Evolutionary conservation across 306 rosid genomes (phyloP), one percentile per base, ranked within the genome.

Genomic region (Canavalia ensiformis): DNA sequence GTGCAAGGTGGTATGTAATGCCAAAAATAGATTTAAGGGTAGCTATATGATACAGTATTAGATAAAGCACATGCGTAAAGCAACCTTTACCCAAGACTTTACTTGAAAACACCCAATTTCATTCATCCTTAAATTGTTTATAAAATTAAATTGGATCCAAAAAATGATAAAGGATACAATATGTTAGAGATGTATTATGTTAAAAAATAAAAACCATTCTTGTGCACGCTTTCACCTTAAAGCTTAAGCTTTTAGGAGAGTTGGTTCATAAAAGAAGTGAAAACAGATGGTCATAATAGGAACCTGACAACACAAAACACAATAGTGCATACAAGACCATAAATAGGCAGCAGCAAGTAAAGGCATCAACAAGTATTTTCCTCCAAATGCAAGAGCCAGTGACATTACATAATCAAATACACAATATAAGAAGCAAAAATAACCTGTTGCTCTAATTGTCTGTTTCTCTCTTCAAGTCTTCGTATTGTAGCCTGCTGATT

Each of bases 401-500:
- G 35, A 71, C 54, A 76, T 76, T 57, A 64, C 6, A 18, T 31
- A 76, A 58, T 54, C 3, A 74, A 55, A 84, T 37, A 75, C 56
- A 57, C 77, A 81, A 67, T 71, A 83, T 41, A 74, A 52, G 72
- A 76, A 75, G 79, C 8, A 84, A 71, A 55, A 52, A 82, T 12
- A 49, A 95, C 98, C 99, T 92, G 99, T 78, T 87, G 98, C 87
- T 95, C 99, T 83, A 95, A 89, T 83, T 95, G 98, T 66, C 98
- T 94, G 77, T 89, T 93, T 83, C 97, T 87, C 75, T 95, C 99
- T 85, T 95, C 99, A 77, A 95, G 98, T 83, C 97, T 88, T 80
- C 99, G 85, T 87, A 95, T 95, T 47, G 99, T 95, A 81, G 97
- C 99, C 87, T 93, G 99, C 88, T 95, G 99, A 89, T 93, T 95